A percentile compares a stretch with the other conserved stretches of the same genome.
Evolutionary conservation across 257 asterid species (phyloP).

Genomic region (Verbascum thapsus): DNA sequence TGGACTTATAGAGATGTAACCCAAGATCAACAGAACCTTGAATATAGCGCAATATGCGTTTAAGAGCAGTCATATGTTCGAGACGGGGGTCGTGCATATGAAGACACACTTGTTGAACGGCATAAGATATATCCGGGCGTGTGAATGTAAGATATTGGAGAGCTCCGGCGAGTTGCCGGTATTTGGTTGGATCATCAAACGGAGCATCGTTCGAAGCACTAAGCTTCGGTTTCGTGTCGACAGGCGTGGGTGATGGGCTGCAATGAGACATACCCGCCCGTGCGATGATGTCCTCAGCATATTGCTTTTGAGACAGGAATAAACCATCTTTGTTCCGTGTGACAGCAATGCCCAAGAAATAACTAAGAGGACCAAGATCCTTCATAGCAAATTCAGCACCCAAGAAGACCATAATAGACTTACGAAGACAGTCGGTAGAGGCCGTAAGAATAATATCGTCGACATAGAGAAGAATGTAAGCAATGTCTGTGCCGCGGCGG

Average conservation of each 20-base stretch:
- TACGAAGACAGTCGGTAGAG: background rate
- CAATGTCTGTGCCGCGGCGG: background rate
- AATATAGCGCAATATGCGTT: background rate
- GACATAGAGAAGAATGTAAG: too few species aligned
- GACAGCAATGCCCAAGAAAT: background rate
- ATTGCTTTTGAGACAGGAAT: background rate
- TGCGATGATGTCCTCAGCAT: background rate
- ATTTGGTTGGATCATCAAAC: background rate
- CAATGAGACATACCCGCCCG: background rate
- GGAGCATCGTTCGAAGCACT: background rate
- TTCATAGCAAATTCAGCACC: conserved; percentile 5
- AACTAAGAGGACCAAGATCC: background rate
- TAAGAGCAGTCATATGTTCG: conserved; percentile 4
- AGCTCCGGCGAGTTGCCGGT: background rate
- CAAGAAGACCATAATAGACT: background rate
- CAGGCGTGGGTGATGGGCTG: background rate
- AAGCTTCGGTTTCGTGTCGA: background rate
- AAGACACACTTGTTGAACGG: background rate
- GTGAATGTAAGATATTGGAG: too few species aligned
- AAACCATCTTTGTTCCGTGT: background rate
- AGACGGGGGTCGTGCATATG: background rate
- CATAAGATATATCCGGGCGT: background rate
- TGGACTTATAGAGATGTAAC: background rate
- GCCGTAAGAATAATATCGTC: too few species aligned
- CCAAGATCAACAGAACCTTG: background rate